Percentiles rank a stretch among this genome's conserved stretches.
phyloP scores from a whole-genome alignment of 768 basidiomycete genomes.

The Xerocomus spinulosus region DNA sequence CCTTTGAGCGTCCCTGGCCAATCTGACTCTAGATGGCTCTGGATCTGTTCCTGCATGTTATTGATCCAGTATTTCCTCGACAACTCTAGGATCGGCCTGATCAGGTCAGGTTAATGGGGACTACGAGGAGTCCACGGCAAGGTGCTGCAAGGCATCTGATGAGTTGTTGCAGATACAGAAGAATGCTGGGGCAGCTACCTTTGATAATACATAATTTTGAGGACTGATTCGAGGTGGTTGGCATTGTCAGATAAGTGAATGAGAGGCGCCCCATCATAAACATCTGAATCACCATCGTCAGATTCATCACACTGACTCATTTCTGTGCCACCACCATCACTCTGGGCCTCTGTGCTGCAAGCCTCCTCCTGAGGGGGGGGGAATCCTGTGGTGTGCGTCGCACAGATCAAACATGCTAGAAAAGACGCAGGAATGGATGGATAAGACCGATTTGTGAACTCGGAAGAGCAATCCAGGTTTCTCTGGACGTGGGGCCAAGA shows the following conservation, averaged over 20 bases:
- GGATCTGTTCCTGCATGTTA: constrained; percentile 4
- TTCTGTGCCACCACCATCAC: no score
- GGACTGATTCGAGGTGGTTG: constrained; percentile 7
- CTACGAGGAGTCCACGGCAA: constrained; percentile 5
- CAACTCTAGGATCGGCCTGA: constrained; percentile 8
- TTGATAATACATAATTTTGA: constrained; percentile 11
- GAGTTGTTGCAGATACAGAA: background rate
- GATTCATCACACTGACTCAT: no score
- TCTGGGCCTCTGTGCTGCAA: no score
- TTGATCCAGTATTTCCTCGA: constrained; percentile 11
- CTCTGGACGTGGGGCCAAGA: background rate
- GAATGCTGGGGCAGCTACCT: background rate
- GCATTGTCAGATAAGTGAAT: constrained; percentile 4
- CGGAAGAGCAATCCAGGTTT: constrained; percentile 5
- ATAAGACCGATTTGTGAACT: constrained; percentile 13
- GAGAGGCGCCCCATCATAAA: constrained; percentile 8
- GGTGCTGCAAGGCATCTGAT: background rate
- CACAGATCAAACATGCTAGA: constrained; percentile 6
- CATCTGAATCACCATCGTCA: no score
- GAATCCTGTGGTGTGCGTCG: no score
- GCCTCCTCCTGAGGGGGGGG: no score
- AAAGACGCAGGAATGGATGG: constrained; percentile 6
- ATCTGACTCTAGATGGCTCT: constrained; percentile 2
- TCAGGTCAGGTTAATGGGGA: background rate
- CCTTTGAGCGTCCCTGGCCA: constrained; percentile 12